Base-by-base conservation (phyloP, 2,329 filamentous ascomycete species). In the Pseudogymnoascus sp. region DNA sequence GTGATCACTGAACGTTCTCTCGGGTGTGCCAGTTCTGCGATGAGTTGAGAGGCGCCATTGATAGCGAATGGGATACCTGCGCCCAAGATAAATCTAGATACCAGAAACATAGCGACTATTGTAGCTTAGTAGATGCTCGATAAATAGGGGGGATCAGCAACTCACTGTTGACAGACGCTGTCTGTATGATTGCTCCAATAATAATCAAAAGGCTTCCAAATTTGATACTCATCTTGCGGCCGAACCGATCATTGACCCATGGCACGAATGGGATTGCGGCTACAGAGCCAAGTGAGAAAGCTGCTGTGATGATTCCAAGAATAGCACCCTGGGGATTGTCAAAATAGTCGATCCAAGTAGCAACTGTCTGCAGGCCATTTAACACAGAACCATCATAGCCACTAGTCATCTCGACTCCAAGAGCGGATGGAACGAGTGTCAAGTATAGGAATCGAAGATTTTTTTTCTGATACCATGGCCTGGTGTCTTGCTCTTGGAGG, bases 301-400 rank as follows among this genome's bases (percentile, higher is more conserved):
- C 74, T 2, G 75, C 76, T 62, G 74, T 77, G 38, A 79, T 70
- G 2, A 77, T 68, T 14, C 76, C 76, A 12, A 78, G 72, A 2
- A 72, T 69, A 8, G 70, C 66, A n/a, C 73, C 73, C 28, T 69
- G 73, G 0, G 76, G 76, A 37, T 75, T 71, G 47, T 71, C 71
- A 60, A 78, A 78, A 66, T 76, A 60, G 25, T 33, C 30, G 30
- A 47, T 43, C 66, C 66, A 67, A 1, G 25, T 25, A 1, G 15
- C 43, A 6, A 67, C 60, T 6, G 63, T 57, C 47, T 67, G 66
- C 9, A 68, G 61, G 8, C 65, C 65, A 59, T 66, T 68, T 61
- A 68, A 63, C 57, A 68, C 64, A 1, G 65, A 65, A 3, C 64
- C 65, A 62, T 68, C 67, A 53, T 63, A 68, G 2, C 66, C 62